Base-by-base conservation (phyloP, 192 early-diverging fungal species). In the Martensiomyces pterosporus region DNA sequence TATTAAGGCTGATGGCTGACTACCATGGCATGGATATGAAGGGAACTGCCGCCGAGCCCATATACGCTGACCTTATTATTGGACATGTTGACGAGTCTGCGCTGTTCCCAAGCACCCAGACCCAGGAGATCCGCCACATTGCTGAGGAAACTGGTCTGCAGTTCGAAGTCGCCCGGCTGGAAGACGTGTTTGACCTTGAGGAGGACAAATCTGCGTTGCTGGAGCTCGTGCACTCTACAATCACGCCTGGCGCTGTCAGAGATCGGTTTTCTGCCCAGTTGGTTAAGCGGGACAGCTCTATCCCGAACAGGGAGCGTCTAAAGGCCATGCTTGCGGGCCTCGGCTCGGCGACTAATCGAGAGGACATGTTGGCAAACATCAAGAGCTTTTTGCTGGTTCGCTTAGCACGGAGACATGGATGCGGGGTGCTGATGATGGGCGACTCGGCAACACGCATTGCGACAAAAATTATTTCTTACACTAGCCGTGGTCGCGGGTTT, bases 401-500 rank as follows among this genome's bases (percentile, higher is more conserved):
- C 16, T 52, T 77, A 7, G 85, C 87, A 2, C 67, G 64, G 21
- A 53, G 49, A 33, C 60, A 75, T 49, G 74, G 52, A 58, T 85
- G 67, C 49, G 60, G 33, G 14, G 47, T 56, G 23, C 65, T 94
- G 6, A 61, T 90, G 15, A 57, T 91, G 41, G 94, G 86, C 9
- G 87, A 91, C 57, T 87, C 84, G 24, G 80, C 82, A 7, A 92
- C 91, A 3, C 79, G 87, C 22, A 67, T 91, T 21, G 90, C 92
- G 0, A 80, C 86, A 29, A 81, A 81, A 43, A 80, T 85, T 18
- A 81, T 97, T 29, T 64, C 89, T 6, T 48, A 82, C 29, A 91
- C 88, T 22, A 84, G 87, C 32, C 83, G 86, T 44, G 94, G 94
- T 9, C 85, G 89, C 24, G 94, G 94, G n/a, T 87, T 84, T 48